Conservation (phyloP, 2,329 filamentous ascomycete species). For the Hypoxylon sp. region DNA sequence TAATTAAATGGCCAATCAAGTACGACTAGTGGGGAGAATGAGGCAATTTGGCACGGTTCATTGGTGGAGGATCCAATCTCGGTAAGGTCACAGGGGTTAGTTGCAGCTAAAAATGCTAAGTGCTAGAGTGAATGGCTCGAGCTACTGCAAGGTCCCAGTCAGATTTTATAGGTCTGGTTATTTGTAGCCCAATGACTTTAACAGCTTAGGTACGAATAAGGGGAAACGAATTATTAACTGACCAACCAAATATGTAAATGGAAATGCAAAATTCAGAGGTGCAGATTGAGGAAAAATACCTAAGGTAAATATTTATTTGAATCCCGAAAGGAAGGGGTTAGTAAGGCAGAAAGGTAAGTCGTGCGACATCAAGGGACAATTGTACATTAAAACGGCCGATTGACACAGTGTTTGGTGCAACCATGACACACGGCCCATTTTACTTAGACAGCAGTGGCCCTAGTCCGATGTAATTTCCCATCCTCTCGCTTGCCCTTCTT, state of each 20-base stretch:
- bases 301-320: too few species aligned
- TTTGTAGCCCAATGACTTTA: conserved; percentile 6
- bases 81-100: conserved; percentile 24
- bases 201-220: background rate
- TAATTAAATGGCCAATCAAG: conserved; percentile 27
- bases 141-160: conserved; percentile 33
- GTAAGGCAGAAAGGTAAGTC: conserved; percentile 17
- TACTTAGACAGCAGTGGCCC: conserved; percentile 28
- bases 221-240: conserved; percentile 10
- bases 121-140: conserved; percentile 19
- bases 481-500: conserved; percentile 40
- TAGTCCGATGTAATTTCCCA: conserved; percentile 42
- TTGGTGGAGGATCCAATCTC: conserved; percentile 21
- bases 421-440: conserved; percentile 12
- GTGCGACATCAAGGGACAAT: conserved; percentile 5
- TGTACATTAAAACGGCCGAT: too few species aligned
- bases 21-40: conserved; percentile 5
- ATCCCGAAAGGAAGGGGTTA: conserved; percentile 9
- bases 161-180: conserved; percentile 15
- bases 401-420: conserved; percentile 1
- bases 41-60: conserved; percentile 8
- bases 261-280: background rate
- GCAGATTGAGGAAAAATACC: too few species aligned
- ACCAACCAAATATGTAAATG: conserved; percentile 13
- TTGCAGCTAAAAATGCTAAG: conserved; percentile 25